Evolutionary conservation across 495 filamentous ascomycete species (phyloP).

Genomic region (Halenospora varia): DNA sequence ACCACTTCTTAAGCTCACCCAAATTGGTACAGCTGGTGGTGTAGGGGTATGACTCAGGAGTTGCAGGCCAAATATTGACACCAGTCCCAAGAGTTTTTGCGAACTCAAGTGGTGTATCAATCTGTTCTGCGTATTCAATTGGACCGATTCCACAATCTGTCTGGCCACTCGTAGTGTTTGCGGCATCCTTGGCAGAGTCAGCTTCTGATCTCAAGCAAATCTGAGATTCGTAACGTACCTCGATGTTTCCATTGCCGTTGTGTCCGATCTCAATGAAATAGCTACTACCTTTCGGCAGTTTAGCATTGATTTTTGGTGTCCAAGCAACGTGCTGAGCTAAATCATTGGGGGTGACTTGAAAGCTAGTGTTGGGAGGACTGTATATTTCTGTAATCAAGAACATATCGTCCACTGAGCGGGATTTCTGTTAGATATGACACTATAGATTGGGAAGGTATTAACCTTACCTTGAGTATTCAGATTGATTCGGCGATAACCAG

Average conservation of each 20-base stretch:
- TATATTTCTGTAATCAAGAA: slow-evolving; percentile 55
- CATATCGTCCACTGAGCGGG: slow-evolving; percentile 52
- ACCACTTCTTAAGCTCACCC: slow-evolving; percentile 50
- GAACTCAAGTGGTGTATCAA: slow-evolving; percentile 50
- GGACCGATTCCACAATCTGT: slow-evolving; percentile 20
- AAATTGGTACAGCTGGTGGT: slow-evolving; percentile 39
- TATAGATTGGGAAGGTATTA: neutral
- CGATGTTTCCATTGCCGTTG: slow-evolving; percentile 60
- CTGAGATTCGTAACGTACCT: slow-evolving; percentile 15
- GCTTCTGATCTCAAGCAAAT: neutral
- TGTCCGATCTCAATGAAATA: slow-evolving; percentile 56
- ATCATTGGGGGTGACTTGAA: slow-evolving; percentile 47
- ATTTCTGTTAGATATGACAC: neutral
- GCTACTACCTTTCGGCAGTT: slow-evolving; percentile 49
- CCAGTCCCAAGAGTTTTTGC: slow-evolving; percentile 55
- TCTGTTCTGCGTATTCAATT: slow-evolving; percentile 30
- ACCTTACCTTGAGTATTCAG: slow-evolving; percentile 8
- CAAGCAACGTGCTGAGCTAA: slow-evolving; percentile 45
- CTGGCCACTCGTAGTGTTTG: slow-evolving; percentile 6
- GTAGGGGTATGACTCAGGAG: slow-evolving; percentile 45
- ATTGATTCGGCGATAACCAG: slow-evolving; percentile 24
- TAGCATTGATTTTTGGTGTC: slow-evolving; percentile 44
- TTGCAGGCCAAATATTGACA: slow-evolving; percentile 48
- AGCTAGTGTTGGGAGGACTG: slow-evolving; percentile 36
- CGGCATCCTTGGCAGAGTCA: slow-evolving; percentile 22